Evolutionary conservation across 148 eudicot species (phyloP).

Genomic region (Arbutus unedo): DNA sequence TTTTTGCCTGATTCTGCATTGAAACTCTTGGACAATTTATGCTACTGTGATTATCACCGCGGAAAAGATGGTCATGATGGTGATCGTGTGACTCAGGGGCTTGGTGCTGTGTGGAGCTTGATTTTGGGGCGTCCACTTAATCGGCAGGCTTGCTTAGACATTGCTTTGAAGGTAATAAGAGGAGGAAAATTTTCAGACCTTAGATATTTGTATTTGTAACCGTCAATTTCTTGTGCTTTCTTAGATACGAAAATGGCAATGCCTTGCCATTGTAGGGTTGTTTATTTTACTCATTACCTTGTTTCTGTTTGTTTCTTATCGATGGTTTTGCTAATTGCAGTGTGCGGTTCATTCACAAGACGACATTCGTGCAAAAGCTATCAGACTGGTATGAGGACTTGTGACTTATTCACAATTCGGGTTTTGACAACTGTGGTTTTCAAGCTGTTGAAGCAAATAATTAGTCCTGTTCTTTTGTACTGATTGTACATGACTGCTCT

Average conservation of each 20-base stretch:
- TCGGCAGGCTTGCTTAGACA: slow-evolving; percentile 73
- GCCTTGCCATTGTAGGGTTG: not conserved
- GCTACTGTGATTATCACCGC: slow-evolving; percentile 44
- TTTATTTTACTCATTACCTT: slow-evolving; percentile 2
- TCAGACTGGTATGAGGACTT: slow-evolving; percentile 68
- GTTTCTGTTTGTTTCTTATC: slow-evolving; percentile 20
- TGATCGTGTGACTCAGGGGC: slow-evolving; percentile 96
- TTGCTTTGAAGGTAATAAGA: slow-evolving; percentile 72
- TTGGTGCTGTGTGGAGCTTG: slow-evolving; percentile 91
- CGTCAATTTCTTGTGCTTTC: not conserved
- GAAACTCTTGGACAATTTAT: slow-evolving; percentile 62
- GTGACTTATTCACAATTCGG: not conserved
- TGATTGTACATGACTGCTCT: not conserved
- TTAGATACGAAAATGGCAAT: not conserved
- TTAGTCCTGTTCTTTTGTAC: not conserved
- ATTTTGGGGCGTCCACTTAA: slow-evolving; percentile 73
- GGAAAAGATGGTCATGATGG: slow-evolving; percentile 64
- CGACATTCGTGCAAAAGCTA: slow-evolving; percentile 86
- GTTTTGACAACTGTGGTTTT: not conserved
- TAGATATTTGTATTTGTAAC: not conserved
- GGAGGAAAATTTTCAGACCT: not conserved
- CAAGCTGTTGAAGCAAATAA: slow-evolving; percentile 2
- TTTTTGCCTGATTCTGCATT: slow-evolving; percentile 61
- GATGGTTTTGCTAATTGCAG: slow-evolving; percentile 44
- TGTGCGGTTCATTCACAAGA: slow-evolving; percentile 85